Evolutionary conservation across 1,284 basidiomycete genomes (phyloP), one percentile per base, ranked within the genome.

Genomic region (Cutaneotrichosporon daszewskae): DNA sequence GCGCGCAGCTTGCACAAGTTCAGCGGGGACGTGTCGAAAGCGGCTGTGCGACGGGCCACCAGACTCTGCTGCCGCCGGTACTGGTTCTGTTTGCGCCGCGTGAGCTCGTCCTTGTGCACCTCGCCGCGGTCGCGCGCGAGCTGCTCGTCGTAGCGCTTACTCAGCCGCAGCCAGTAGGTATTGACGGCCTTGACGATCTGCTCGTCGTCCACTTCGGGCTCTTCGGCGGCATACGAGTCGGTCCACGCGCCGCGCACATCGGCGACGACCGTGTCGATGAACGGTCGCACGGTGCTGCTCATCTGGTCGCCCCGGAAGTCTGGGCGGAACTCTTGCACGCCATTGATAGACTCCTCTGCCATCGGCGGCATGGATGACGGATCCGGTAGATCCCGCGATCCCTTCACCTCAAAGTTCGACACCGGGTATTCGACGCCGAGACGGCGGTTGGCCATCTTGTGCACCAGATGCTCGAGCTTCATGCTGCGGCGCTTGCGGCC

Each of bases 1-100:
- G 65, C 57, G 5, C 67, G 59, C 18, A 68, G 53, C 36, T 57
- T 59, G 56, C 65, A 66, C 17, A 54, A 45, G 46, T 66, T 66
- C 24, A 69, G 56, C 2, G 67, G 67, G 1, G 65, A 68, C 4
- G 56, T 43, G 42, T 68, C 61, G 45, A 69, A 69, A 5, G 61
- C 59, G 1, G 60, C 64, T 1, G 55, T 28, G 11, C 67, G 61
- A 10, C 67, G 57, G 2, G 61, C 65, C 9, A 68, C 55, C 2
- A 66, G 55, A 51, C 62, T 64, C 55, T 69, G 67, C 49, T 69
- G 67, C 9, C 67, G 57, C 5, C 67, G 50, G 51, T 66, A 69
- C 32, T 64, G 62, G 50, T 69, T 69, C 39, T 69, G 67, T 45
- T 63, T 66, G 25, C 59, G 45, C 20, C 66, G 53, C 3, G 61